Evolutionary conservation across 352 stramenopile genomes (phyloP).

Genomic region (Phytopythium oedochilum): DNA sequence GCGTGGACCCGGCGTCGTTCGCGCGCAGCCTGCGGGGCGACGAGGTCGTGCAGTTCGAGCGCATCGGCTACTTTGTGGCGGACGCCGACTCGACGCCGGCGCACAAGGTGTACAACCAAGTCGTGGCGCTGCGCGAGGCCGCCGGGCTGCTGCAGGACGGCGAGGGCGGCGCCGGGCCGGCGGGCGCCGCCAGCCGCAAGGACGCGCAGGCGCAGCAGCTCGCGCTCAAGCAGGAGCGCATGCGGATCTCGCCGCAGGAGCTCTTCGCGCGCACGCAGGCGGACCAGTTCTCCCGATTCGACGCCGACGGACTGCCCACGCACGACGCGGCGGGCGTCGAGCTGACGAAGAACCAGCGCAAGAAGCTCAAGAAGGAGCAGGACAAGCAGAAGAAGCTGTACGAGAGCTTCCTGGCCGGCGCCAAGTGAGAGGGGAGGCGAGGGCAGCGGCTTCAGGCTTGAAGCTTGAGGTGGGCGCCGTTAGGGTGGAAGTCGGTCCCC

Average conservation of each 20-base stretch:
- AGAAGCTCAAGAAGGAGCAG: slow-evolving; percentile 89
- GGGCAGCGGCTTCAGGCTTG: too few relatives aligned
- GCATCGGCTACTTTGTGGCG: slow-evolving; percentile 97
- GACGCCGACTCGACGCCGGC: slow-evolving; percentile 93
- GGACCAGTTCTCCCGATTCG: slow-evolving; percentile 70
- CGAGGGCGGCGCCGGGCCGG: slow-evolving; percentile 9
- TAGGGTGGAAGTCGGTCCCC: too few relatives aligned
- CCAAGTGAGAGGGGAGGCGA: slow-evolving; percentile 1
- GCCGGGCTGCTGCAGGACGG: slow-evolving; percentile 32
- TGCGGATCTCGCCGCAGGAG: slow-evolving; percentile 82
- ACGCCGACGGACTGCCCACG: slow-evolving; percentile 67
- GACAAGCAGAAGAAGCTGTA: slow-evolving; percentile 88
- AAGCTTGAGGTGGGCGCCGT: too few relatives aligned
- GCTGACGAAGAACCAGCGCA: slow-evolving; percentile 77
- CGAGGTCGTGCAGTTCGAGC: slow-evolving; percentile 95
- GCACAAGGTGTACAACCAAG: slow-evolving; percentile 96
- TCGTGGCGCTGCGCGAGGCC: slow-evolving; percentile 92
- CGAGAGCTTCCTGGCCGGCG: slow-evolving; percentile 47
- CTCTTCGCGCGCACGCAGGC: slow-evolving; percentile 67
- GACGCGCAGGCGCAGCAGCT: slow-evolving; percentile 78
- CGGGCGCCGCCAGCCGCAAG: slow-evolving; percentile 59
- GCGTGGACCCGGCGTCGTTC: slow-evolving; percentile 82
- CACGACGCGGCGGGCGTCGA: slow-evolving; percentile 52
- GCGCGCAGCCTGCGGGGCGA: slow-evolving; percentile 43
- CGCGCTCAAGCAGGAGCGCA: slow-evolving; percentile 91